phyloP scores from a whole-genome alignment of 257 asterid genomes.

The Solanum chmielewskii region DNA sequence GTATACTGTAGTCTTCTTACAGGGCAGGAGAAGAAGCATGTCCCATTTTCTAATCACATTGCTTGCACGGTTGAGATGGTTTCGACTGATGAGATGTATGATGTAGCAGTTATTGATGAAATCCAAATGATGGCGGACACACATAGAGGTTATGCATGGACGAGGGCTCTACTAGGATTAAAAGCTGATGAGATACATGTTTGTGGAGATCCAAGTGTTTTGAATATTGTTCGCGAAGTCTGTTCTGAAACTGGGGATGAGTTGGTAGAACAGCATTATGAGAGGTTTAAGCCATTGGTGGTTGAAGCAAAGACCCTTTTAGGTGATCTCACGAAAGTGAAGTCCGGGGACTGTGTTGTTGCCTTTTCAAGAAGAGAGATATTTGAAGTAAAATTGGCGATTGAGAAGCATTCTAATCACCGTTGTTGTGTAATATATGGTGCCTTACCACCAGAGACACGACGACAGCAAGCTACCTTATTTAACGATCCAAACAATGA shows the following conservation, averaged over 20 bases:
- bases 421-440: constrained; percentile 93
- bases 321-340: constrained; percentile 75
- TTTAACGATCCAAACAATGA: constrained; percentile 65
- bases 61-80: constrained; percentile 98
- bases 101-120: constrained; percentile 92
- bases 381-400: constrained; percentile 79
- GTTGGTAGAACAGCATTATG: constrained; percentile 57
- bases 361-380: constrained; percentile 93
- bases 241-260: constrained; percentile 83
- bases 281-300: constrained; percentile 82
- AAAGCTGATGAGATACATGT: constrained; percentile 93
- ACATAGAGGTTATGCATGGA: constrained; percentile 88
- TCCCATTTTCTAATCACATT: constrained; percentile 84
- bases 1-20: constrained; percentile 86
- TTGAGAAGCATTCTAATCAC: constrained; percentile 76
- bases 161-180: constrained; percentile 78
- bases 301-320: constrained; percentile 86
- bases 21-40: constrained; percentile 77
- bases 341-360: constrained; percentile 85
- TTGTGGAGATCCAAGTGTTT: constrained; percentile 99
- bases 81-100: constrained; percentile 64
- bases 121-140: constrained; percentile 95
- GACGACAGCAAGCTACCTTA: constrained; percentile 77
- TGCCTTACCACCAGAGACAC: constrained; percentile 93
- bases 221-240: constrained; percentile 46